Percentiles rank a stretch among this genome's conserved stretches.
Evolutionary conservation across 257 asterid species (phyloP).

Genomic region (Solanum tarapatanum): DNA sequence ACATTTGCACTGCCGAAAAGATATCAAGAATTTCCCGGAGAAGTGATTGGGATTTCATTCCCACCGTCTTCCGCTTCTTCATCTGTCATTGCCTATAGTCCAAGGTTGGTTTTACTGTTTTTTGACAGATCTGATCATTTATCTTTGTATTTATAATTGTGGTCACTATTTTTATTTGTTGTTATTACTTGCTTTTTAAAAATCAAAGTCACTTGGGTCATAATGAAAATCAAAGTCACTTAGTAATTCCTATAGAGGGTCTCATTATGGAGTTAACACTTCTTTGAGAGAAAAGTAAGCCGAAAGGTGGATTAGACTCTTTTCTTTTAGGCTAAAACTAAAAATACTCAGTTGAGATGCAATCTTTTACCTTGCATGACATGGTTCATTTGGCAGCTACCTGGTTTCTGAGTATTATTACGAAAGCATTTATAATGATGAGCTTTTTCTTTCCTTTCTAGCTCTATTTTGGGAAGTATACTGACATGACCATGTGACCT

Average conservation of each 20-base stretch:
- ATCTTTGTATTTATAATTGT: not conserved
- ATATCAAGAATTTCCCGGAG: constrained; percentile 97
- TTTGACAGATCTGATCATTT: not conserved
- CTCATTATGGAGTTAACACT: not conserved
- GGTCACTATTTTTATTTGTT: not conserved
- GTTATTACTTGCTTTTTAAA: not conserved
- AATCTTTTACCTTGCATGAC: not conserved
- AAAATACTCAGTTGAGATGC: not conserved
- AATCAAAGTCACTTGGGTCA: not conserved
- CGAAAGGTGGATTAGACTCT: not conserved
- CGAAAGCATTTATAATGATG: not conserved
- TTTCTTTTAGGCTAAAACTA: not conserved
- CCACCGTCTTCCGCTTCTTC: constrained; percentile 64
- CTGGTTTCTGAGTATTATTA: not conserved
- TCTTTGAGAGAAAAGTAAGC: not conserved
- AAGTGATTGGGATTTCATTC: constrained; percentile 89
- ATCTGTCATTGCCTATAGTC: constrained; percentile 73
- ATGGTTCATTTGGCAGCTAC: not conserved
- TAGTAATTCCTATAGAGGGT: not conserved
- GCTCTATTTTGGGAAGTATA: not conserved
- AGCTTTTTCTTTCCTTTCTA: not conserved
- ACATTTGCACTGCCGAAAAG: constrained; percentile 75
- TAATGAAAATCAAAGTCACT: not conserved
- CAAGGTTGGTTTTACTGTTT: constrained; percentile 41
- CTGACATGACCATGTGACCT: not conserved